Evolutionary conservation across 2,329 filamentous ascomycete species (phyloP).

Genomic region (Stromatinia cepivora): DNA sequence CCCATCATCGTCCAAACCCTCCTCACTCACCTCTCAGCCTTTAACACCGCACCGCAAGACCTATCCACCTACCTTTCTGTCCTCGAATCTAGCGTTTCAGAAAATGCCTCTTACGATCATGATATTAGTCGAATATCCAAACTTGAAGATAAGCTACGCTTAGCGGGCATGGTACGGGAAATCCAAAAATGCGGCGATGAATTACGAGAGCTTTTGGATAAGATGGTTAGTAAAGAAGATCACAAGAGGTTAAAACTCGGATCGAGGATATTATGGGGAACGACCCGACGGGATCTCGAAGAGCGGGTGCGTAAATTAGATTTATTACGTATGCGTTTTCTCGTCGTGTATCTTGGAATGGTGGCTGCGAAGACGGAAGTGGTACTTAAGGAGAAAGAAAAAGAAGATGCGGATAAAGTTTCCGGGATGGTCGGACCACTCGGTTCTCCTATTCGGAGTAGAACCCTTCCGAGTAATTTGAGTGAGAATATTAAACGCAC

Average conservation of each 20-base stretch:
- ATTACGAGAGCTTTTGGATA: slow-evolving; percentile 59
- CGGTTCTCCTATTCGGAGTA: not conserved
- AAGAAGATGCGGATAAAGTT: slow-evolving; percentile 5
- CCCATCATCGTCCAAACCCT: slow-evolving; percentile 55
- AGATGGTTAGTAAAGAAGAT: slow-evolving; percentile 46
- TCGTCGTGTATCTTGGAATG: slow-evolving; percentile 64
- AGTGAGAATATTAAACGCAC: slow-evolving; percentile 35
- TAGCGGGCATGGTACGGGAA: slow-evolving; percentile 58
- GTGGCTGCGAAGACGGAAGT: slow-evolving; percentile 46
- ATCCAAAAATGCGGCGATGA: slow-evolving; percentile 62
- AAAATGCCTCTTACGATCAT: slow-evolving; percentile 64
- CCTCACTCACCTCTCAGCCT: slow-evolving; percentile 55
- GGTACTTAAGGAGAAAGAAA: slow-evolving; percentile 18
- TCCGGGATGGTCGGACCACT: not conserved
- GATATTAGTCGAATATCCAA: slow-evolving; percentile 58
- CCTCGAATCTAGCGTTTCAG: slow-evolving; percentile 58
- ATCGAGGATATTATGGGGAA: slow-evolving; percentile 52
- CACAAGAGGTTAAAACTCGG: slow-evolving; percentile 51
- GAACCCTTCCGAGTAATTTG: slow-evolving; percentile 2
- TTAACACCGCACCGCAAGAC: slow-evolving; percentile 58
- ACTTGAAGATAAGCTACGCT: slow-evolving; percentile 62
- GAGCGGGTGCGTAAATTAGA: slow-evolving; percentile 60
- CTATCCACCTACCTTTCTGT: slow-evolving; percentile 59
- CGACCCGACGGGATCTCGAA: slow-evolving; percentile 54
- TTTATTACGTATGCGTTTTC: slow-evolving; percentile 62